Percentiles rank a stretch among this genome's conserved stretches.
Evolutionary conservation across 768 basidiomycete genomes (phyloP).

Genomic region (Chiua virens): DNA sequence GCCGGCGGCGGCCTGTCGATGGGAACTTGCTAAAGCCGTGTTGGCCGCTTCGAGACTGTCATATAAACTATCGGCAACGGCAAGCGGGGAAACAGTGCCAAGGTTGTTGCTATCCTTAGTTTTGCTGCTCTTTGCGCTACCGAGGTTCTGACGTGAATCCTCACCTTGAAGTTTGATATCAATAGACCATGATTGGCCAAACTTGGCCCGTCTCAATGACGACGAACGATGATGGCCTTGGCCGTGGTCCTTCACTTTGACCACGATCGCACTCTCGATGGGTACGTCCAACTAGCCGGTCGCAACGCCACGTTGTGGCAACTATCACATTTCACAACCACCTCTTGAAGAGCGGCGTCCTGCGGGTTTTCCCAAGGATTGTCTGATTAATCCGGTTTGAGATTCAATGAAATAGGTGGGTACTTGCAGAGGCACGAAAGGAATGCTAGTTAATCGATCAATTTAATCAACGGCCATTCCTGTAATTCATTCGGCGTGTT

Average conservation of each 20-base stretch:
- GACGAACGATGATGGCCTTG: not conserved
- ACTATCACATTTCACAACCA: not conserved
- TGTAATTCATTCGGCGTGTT: constrained; percentile 5
- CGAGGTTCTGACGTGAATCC: not conserved
- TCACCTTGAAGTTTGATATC: not conserved
- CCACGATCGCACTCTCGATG: not conserved
- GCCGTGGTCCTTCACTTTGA: not conserved
- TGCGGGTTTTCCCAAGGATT: constrained; percentile 3
- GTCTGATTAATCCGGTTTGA: not conserved
- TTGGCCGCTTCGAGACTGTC: not conserved
- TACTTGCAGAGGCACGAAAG: not conserved
- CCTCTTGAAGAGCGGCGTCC: not conserved
- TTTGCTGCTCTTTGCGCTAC: not conserved
- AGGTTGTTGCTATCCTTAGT: not conserved
- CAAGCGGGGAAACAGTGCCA: not conserved
- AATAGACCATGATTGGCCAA: not conserved
- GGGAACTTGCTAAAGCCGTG: not conserved
- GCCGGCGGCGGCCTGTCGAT: not conserved
- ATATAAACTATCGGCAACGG: not conserved
- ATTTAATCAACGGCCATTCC: constrained; percentile 13
- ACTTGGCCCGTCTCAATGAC: not conserved
- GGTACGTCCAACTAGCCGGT: not conserved
- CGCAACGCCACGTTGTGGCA: not conserved
- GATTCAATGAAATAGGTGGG: not conserved
- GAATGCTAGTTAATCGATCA: constrained; percentile 1